These are phyloP conservation scores for Alternaria ethzedia DNA, from an alignment of 2,329 filamentous ascomycete genomes.

Conservation along the genomic window DNA sequence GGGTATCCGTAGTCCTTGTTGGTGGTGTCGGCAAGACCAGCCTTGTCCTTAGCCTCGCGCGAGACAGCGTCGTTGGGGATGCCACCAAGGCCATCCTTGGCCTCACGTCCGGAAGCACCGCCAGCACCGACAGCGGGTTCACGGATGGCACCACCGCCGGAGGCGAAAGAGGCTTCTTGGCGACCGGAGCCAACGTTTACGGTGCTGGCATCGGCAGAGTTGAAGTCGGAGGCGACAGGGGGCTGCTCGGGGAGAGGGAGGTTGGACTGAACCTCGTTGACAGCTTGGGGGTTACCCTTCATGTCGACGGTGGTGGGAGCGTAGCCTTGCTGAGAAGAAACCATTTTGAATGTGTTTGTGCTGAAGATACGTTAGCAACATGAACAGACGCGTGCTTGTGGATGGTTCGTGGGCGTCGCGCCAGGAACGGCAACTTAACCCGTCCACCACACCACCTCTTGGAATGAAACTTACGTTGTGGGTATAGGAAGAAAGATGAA, in stretches of 20 bases:
- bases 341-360: conserved; percentile 24
- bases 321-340: conserved; percentile 35
- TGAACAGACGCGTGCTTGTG: neutral
- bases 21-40: conserved; percentile 51
- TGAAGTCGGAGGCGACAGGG: conserved; percentile 77
- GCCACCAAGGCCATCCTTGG: conserved; percentile 61
- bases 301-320: conserved; percentile 29
- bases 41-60: conserved; percentile 53
- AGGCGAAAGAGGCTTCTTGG: conserved; percentile 52
- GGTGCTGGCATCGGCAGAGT: conserved; percentile 71
- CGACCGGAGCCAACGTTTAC: conserved; percentile 74
- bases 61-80: conserved; percentile 67
- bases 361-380: neutral
- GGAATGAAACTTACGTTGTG: conserved; percentile 11
- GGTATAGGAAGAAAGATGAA: conserved; percentile 6
- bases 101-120: conserved; percentile 67
- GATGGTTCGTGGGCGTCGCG: neutral
- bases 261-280: conserved; percentile 72
- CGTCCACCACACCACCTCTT: neutral
- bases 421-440: neutral
- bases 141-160: conserved; percentile 54
- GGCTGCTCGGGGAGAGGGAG: conserved; percentile 82
- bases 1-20: conserved; percentile 52
- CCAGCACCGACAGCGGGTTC: conserved; percentile 60
- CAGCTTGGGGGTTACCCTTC: conserved; percentile 56